Evolutionary conservation across 257 asterid species (phyloP), one percentile per base, ranked within the genome.

Genomic region (Fraxinus cuspidata): DNA sequence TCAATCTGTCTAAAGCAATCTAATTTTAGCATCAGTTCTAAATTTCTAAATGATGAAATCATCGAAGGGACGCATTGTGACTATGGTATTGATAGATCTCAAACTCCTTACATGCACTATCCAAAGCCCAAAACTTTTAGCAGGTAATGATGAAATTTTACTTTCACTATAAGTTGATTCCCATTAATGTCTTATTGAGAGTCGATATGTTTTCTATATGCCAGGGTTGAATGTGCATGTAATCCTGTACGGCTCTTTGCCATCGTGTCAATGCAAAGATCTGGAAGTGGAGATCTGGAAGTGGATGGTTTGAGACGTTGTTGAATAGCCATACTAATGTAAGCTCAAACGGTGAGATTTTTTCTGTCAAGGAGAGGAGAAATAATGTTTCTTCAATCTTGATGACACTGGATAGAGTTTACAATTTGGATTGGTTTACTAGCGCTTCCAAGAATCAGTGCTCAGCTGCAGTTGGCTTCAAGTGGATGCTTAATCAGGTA

Each of bases 401-500:
- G 44, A 73, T 74, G 34, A 92, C 96, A 44, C 81, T 95, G 68
- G 92, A 95, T 73, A 84, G 82, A 75, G 96, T 95, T 81, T 95
- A 93, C 87, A 94, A 88, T 84, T 88, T 94, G 85, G 99, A 94
- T 76, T 82, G 78, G 86, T 77, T 84, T 64, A 89, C 96, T 4
- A 94, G 98, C 79, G 99, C 99, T 73, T 90, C 99, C 53, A 94
- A 94, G 89, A 91, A 92, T 78, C 85, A 92, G 75, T 94, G 99
- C 83, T 91, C 97, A 0, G 97, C 96, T 71, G 95, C 98, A 6
- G 90, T 94, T 47, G 99, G 99, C 82, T 90, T 94, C 86, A 91
- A 94, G 86, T 94, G 99, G 99, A 94, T 94, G 99, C 93, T 92
- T 68, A 94, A 94, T 75, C 99, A 94, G 98, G 99, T 92, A 76